Evolutionary conservation across 495 filamentous ascomycete species (phyloP), one percentile per base, ranked within the genome.

Genomic region (Xylaria venustula): DNA sequence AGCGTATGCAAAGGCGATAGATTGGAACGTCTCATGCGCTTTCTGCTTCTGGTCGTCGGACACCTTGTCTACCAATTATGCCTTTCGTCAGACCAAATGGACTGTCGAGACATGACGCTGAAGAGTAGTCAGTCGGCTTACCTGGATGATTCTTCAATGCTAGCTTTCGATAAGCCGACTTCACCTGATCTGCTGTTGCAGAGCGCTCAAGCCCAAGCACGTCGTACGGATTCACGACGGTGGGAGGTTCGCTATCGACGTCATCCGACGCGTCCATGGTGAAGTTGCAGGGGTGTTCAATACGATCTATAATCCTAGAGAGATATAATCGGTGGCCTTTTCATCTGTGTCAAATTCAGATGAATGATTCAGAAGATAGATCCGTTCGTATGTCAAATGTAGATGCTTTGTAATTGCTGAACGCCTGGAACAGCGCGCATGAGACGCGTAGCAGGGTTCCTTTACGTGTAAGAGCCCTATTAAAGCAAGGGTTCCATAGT

Each of bases 111-210:
- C 0, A 92, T 82, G 75, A 91, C 88, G 75, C 88, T 81, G 34
- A 87, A 89, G 62, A 89, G 85, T 47, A n/a, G n/a, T 12, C 85
- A 83, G 15, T 90, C 79, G 22, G 11, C 75, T 88, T 89, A 79
- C 96, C 93, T 9, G 94, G 94, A 72, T 98, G 94, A 71, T 91
- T 90, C 72, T 89, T 91, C 9, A 97, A 80, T 0, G 95, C 90
- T 3, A 91, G 89, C 70, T 89, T 91, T 36, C 92, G 87, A 78
- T 96, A 98, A 47, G 91, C 91, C 54, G 87, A 85, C 57, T 92
- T 90, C 67, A 98, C 85, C 61, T 96, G 89, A 28, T 85, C 72
- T 30, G 87, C 82, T 11, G 82, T 81, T 25, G 88, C 85, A 17
- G 83, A 81, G 40, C 82, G 80, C 15, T 83, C 78, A 47, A 97